Evolutionary conservation across 225 moss, liverwort and hornwort genomes (phyloP).

Genomic region (Pleurozium schreberi): DNA sequence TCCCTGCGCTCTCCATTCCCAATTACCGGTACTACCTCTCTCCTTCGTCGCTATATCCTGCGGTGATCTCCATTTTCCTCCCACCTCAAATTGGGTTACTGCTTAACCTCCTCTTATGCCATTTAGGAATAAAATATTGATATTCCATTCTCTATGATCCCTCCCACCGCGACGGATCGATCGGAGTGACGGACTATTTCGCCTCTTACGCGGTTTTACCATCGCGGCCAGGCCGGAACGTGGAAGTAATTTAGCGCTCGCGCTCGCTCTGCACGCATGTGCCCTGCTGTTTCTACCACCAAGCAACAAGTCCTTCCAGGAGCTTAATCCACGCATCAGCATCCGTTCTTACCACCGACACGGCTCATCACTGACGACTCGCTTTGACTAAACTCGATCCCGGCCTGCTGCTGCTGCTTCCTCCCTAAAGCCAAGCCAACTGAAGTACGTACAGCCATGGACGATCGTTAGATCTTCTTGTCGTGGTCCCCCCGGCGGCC

Average conservation of each 20-base stretch:
- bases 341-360: constrained; percentile 25
- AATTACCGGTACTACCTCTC: background rate
- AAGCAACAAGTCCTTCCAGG: background rate
- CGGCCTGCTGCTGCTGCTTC: background rate
- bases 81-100: background rate
- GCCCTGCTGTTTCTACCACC: background rate
- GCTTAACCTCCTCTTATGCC: background rate
- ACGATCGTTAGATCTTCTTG: constrained; percentile 10
- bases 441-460: background rate
- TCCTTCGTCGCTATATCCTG: background rate
- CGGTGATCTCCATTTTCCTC: background rate
- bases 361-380: background rate
- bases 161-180: background rate
- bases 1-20: background rate
- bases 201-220: constrained; percentile 1
- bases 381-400: constrained; percentile 5
- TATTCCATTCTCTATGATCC: too few relatives aligned
- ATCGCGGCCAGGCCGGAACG: background rate
- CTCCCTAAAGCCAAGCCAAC: background rate
- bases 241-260: background rate
- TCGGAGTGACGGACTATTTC: too few relatives aligned
- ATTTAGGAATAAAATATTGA: background rate
- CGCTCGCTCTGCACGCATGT: background rate
- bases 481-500: background rate
- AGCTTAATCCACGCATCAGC: background rate